Evolutionary conservation across 176 grass and related monocot genomes (phyloP).

Genomic region (Poa annua): DNA sequence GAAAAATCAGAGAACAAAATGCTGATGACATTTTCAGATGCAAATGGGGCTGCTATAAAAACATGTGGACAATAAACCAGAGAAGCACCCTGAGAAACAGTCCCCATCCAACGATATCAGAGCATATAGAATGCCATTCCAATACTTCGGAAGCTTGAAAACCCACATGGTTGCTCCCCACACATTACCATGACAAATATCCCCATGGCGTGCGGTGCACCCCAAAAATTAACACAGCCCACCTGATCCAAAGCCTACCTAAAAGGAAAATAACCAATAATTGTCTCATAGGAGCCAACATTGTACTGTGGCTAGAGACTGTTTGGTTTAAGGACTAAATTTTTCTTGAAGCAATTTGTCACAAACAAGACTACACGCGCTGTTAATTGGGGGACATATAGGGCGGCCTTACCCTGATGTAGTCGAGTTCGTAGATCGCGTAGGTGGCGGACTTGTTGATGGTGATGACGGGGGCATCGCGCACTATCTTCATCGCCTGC

Average conservation of each 20-base stretch:
- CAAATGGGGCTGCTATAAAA: background rate
- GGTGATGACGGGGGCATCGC: constrained; percentile 64
- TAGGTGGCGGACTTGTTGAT: constrained; percentile 67
- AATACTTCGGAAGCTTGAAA: background rate
- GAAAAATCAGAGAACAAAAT: constrained; percentile 19
- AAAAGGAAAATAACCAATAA: background rate
- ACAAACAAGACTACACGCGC: background rate
- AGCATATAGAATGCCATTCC: constrained; percentile 10
- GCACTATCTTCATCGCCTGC: constrained; percentile 47
- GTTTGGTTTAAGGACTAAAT: background rate
- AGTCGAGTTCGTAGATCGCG: constrained; percentile 60
- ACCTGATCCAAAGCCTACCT: background rate
- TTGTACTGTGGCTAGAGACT: background rate
- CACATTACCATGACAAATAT: background rate
- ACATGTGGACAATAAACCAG: background rate
- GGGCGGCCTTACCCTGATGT: constrained; percentile 57
- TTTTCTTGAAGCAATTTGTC: background rate
- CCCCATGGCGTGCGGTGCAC: background rate
- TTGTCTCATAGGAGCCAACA: background rate
- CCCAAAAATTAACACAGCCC: background rate
- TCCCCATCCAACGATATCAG: background rate
- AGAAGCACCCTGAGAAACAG: background rate
- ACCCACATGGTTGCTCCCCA: background rate
- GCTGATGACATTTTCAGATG: background rate
- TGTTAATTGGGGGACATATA: background rate